phyloP scores from a whole-genome alignment of 805 yeast genomes.

The Sugiyamaella chiloensis region DNA sequence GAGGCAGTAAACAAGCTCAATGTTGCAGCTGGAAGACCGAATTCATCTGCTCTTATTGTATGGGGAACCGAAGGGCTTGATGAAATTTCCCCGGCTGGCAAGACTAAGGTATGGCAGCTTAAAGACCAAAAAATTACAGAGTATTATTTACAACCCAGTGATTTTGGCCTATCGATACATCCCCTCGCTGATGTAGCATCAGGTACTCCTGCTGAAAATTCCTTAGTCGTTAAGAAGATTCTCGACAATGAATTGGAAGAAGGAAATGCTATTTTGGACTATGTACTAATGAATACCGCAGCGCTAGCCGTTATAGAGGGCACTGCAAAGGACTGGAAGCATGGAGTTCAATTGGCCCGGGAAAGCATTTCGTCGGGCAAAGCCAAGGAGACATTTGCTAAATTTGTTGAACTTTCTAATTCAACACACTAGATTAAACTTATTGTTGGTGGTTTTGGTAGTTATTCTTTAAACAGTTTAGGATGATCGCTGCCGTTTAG shows the following conservation, averaged over 20 bases:
- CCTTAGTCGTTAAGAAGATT: conserved; percentile 51
- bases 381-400: conserved; percentile 58
- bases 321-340: conserved; percentile 60
- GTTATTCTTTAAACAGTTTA: too few species aligned
- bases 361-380: conserved; percentile 62
- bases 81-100: conserved; percentile 88
- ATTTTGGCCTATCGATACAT: conserved; percentile 80
- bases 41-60: conserved; percentile 69
- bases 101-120: conserved; percentile 77
- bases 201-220: conserved; percentile 86
- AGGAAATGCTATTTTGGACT: conserved; percentile 69
- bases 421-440: too few species aligned
- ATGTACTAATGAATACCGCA: conserved; percentile 84
- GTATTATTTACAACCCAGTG: conserved; percentile 49
- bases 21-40: conserved; percentile 40
- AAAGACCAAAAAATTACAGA: conserved; percentile 35
- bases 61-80: conserved; percentile 92
- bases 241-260: conserved; percentile 43
- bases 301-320: conserved; percentile 83
- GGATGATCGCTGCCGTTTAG: too few species aligned
- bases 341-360: conserved; percentile 75
- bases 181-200: conserved; percentile 64
- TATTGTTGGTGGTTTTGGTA: too few species aligned
- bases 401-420: conserved; percentile 51
- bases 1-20: conserved; percentile 70